Evolutionary conservation across 1,284 basidiomycete genomes (phyloP).

Genomic region (Testicularia cyperi): DNA sequence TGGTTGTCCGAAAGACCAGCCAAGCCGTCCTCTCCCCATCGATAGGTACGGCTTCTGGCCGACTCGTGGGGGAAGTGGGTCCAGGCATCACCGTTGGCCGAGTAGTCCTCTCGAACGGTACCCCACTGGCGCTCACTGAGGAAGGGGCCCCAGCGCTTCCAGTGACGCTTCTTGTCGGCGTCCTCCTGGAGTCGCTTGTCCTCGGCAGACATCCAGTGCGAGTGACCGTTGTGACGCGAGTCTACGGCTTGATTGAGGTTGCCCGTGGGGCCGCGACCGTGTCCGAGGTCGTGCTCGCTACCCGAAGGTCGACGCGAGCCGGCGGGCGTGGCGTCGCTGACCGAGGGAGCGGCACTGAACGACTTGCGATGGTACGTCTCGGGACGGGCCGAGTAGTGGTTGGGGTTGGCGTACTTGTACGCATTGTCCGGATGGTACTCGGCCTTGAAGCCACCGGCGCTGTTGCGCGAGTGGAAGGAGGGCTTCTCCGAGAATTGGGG

Average conservation of each 20-base stretch:
- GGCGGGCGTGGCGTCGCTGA: constrained; percentile 17
- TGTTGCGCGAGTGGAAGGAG: constrained; percentile 50
- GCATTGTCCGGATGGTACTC: constrained; percentile 43
- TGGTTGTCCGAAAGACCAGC: constrained; percentile 96
- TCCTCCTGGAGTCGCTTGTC: constrained; percentile 67
- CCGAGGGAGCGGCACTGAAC: constrained; percentile 22
- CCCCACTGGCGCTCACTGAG: constrained; percentile 97
- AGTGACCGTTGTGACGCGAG: constrained; percentile 15
- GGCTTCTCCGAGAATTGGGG: constrained; percentile 10
- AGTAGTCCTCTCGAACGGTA: constrained; percentile 97
- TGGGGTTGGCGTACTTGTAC: constrained; percentile 45
- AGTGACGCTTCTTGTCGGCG: constrained; percentile 72
- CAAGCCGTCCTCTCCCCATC: constrained; percentile 98
- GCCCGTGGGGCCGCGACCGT: constrained; percentile 37
- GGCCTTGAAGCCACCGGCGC: constrained; percentile 22
- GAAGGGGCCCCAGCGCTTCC: constrained; percentile 99
- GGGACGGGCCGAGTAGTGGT: constrained; percentile 50
- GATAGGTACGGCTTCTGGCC: constrained; percentile 87
- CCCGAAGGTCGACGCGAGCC: constrained; percentile 21
- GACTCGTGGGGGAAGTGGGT: constrained; percentile 95
- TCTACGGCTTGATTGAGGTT: constrained; percentile 34
- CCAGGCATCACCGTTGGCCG: constrained; percentile 93
- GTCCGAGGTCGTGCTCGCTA: constrained; percentile 36
- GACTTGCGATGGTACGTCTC: constrained; percentile 51
- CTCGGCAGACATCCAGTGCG: constrained; percentile 50